These are phyloP conservation scores for Yamadazyma diospyri DNA, from an alignment of 1,139 yeast genomes.

Conservation along the genomic window DNA sequence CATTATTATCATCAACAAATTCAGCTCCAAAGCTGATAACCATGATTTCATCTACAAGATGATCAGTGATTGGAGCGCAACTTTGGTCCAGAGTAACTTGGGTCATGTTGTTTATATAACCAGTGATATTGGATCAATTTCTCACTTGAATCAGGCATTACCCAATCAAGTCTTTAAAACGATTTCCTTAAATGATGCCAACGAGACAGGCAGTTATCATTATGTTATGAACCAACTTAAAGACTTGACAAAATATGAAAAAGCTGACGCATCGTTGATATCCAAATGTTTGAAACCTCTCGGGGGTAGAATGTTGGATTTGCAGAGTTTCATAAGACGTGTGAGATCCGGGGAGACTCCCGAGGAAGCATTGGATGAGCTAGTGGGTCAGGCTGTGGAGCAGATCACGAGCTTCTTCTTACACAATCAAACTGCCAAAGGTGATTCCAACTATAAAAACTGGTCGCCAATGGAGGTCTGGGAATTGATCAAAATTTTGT, in stretches of 20 bases:
- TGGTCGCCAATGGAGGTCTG: constrained; percentile 86
- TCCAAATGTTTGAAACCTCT: constrained; percentile 57
- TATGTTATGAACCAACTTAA: constrained; percentile 66
- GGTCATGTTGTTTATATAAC: constrained; percentile 91
- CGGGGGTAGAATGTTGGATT: constrained; percentile 93
- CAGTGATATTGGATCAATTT: constrained; percentile 77
- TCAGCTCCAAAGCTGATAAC: constrained; percentile 51
- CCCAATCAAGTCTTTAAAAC: constrained; percentile 87
- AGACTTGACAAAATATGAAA: constrained; percentile 17
- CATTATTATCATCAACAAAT: constrained; percentile 77
- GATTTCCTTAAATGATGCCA: constrained; percentile 77
- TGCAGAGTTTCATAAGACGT: constrained; percentile 86
- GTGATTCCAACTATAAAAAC: constrained; percentile 28
- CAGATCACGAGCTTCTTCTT: constrained; percentile 83
- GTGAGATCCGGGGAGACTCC: constrained; percentile 86
- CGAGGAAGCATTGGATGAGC: constrained; percentile 67
- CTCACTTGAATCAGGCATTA: constrained; percentile 61
- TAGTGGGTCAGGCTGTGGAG: constrained; percentile 81
- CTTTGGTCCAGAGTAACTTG: constrained; percentile 66
- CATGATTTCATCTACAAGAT: constrained; percentile 71
- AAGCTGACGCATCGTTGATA: constrained; percentile 36
- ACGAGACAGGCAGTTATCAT: constrained; percentile 61
- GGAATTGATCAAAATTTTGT: constrained; percentile 68
- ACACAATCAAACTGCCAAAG: constrained; percentile 29
- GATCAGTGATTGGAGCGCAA: constrained; percentile 86